Evolutionary conservation across 228 moss, liverwort and hornwort species (phyloP).

Genomic region (Sphagnum fallax): DNA sequence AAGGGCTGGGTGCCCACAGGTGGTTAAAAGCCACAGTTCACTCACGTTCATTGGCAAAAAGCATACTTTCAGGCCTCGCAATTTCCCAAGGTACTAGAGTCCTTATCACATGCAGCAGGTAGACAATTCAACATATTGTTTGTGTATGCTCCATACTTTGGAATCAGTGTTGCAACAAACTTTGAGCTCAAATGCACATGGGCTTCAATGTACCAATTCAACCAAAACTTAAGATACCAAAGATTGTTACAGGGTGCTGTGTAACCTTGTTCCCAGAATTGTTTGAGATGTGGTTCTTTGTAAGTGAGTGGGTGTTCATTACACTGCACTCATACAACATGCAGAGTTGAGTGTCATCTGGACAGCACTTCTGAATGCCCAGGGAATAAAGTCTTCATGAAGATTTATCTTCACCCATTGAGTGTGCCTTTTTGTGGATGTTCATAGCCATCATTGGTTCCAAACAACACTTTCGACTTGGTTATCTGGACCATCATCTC

Average conservation of each 20-base stretch:
- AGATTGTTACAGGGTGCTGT: too few species aligned
- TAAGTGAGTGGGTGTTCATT: background rate
- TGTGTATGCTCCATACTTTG: too few species aligned
- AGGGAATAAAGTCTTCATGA: constrained; percentile 67
- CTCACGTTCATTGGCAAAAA: constrained; percentile 60
- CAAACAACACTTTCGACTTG: background rate
- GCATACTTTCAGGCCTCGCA: constrained; percentile 48
- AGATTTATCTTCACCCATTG: constrained; percentile 19
- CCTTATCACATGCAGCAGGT: background rate
- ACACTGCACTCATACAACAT: constrained; percentile 48
- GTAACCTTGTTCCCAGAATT: too few species aligned
- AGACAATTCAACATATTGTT: too few species aligned
- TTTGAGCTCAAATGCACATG: too few species aligned
- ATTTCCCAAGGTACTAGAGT: constrained; percentile 47
- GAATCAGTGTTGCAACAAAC: too few species aligned
- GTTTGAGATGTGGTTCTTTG: too few species aligned
- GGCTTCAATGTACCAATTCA: too few species aligned
- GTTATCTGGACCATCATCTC: background rate
- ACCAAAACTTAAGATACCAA: too few species aligned
- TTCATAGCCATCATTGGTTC: background rate
- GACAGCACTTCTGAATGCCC: constrained; percentile 61
- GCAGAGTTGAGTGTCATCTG: constrained; percentile 51
- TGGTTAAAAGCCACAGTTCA: constrained; percentile 53
- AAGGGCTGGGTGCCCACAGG: constrained; percentile 22
- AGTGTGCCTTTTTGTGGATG: background rate